Percentiles rank a stretch among this genome's conserved stretches.
Conservation (phyloP, 768 basidiomycete genomes). For the Kwoniella dendrophila region DNA sequence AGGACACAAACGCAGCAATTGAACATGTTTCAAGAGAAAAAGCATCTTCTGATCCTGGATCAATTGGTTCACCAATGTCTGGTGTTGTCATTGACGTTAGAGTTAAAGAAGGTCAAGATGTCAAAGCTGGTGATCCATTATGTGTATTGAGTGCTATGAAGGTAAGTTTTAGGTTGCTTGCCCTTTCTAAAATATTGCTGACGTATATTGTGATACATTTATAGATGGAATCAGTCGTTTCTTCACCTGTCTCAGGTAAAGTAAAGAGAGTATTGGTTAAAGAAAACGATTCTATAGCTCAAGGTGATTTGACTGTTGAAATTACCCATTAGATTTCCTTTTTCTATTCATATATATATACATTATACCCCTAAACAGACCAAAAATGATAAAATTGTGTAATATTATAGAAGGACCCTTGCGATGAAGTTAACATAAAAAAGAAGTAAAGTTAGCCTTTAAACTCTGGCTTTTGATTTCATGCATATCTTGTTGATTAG, state of each 20-base stretch:
- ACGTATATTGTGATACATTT: too few species aligned
- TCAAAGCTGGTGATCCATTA: constrained; percentile 96
- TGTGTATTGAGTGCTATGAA: constrained; percentile 97
- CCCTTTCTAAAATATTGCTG: too few species aligned
- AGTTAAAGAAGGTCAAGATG: constrained; percentile 95
- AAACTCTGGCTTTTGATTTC: too few species aligned
- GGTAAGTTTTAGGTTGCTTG: constrained; percentile 65
- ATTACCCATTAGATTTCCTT: constrained; percentile 64
- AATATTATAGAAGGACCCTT: too few species aligned
- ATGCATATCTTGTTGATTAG: too few species aligned
- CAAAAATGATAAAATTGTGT: too few species aligned
- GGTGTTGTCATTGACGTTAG: constrained; percentile 98
- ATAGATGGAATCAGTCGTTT: constrained; percentile 97
- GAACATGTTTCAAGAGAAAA: constrained; percentile 93
- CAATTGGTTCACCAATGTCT: constrained; percentile 91
- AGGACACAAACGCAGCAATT: constrained; percentile 96
- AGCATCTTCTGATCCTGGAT: constrained; percentile 89
- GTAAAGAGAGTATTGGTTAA: constrained; percentile 89
- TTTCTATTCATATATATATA: too few species aligned
- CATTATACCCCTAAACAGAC: too few species aligned
- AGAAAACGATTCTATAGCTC: constrained; percentile 92
- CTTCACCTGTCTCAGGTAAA: constrained; percentile 93
- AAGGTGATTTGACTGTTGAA: constrained; percentile 88
- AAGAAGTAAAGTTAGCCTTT: too few species aligned
- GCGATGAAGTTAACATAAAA: too few species aligned